phyloP scores from a whole-genome alignment of 2,329 filamentous ascomycete species.

The Arthrobotrys megalospora region DNA sequence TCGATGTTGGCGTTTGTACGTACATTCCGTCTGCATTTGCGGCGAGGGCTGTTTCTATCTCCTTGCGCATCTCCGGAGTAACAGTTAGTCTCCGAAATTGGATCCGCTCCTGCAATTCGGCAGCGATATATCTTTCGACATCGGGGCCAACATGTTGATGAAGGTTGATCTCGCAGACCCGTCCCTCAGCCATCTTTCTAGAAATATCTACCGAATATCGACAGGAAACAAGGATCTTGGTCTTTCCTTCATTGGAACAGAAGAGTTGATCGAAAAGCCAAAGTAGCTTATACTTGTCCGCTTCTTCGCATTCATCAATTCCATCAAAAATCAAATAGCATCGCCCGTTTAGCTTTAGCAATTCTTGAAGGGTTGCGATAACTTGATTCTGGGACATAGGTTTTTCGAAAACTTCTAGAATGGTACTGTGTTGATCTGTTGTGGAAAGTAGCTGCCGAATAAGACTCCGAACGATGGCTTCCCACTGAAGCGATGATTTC shows the following conservation, averaged over 20 bases:
- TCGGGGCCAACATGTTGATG: not conserved
- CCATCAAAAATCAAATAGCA: conserved; percentile 59
- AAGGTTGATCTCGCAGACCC: not conserved
- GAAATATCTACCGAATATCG: conserved; percentile 62
- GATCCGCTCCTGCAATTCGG: conserved; percentile 15
- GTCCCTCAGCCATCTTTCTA: not conserved
- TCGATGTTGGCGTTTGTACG: not conserved
- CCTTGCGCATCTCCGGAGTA: conserved; percentile 28
- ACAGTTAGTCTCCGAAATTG: not conserved
- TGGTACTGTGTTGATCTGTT: not conserved
- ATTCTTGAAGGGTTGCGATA: conserved; percentile 7
- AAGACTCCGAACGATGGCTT: conserved; percentile 50
- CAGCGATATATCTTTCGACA: conserved; percentile 15
- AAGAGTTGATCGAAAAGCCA: not conserved
- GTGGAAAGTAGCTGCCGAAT: conserved; percentile 53
- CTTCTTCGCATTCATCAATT: conserved; percentile 60
- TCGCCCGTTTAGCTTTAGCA: not conserved
- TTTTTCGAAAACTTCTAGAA: conserved; percentile 19
- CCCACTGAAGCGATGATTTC: conserved; percentile 11
- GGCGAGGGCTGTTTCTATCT: conserved; percentile 64
- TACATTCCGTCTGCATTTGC: conserved; percentile 66
- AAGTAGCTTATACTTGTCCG: conserved; percentile 25
- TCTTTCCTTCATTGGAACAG: not conserved
- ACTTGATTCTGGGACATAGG: conserved; percentile 24
- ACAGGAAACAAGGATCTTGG: conserved; percentile 65